Base-by-base conservation (phyloP, 1,284 basidiomycete species). In the Inonotus hispidus region DNA sequence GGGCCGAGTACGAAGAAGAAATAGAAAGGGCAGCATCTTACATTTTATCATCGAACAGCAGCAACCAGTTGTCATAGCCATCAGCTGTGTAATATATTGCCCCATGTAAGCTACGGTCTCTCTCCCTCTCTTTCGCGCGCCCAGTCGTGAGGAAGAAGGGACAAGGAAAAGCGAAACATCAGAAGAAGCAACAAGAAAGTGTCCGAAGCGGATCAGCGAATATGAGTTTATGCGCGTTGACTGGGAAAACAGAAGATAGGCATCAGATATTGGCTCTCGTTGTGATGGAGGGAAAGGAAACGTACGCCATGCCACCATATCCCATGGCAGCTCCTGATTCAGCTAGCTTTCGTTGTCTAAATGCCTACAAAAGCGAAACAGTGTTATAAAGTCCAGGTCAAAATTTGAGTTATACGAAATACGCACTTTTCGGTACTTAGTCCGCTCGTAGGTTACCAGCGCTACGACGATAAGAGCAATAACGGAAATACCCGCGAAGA, bases 401-500 rank as follows among this genome's bases (percentile, higher is more conserved):
- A 16, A 7, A 7, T 43, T 43, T 35, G 21, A 41, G 7, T 27
- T 19, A 29, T 13, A 19, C 45, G 43, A 39, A 46, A 41, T n/a
- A 74, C 79, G 55, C 58, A 88, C 88, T 82, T 83, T 90, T 77
- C 90, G 85, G 71, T 90, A 88, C 72, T 87, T 89, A 32, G 88
- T 85, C 56, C 90, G 81, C 77, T 92, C 90, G 69, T 87, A 90
- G 23, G 90, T 92, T 62, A 92, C 90, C 68, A 90, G 75, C 57
- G 81, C 85, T 64, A 93, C 87, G n/a, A 88, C 83, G 64, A 88
- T 84, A 66, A 93, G 71, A 21, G 85, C 87, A 68, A 92, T 86
- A 11, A 87, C 85, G 25, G 88, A 89, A 63, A 93, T 87, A 66
- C 88, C 90, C 52, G 87, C 89, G 69, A 90, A 92, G 19, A 93